Base-by-base conservation (phyloP, 208 protist species). In the Trypanosoma brucei region DNA sequence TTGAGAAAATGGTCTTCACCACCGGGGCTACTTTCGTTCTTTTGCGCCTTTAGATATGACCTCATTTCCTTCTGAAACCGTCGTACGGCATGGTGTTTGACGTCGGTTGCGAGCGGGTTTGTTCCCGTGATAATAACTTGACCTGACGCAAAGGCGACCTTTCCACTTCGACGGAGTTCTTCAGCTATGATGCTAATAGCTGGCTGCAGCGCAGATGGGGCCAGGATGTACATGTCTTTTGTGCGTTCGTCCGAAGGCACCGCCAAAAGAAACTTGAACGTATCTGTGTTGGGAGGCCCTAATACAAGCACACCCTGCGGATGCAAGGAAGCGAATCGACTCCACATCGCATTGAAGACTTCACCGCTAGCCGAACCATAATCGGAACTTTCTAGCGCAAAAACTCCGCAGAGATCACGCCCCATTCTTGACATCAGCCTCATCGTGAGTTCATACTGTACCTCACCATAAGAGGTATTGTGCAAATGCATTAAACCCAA, bases 401-500 rank as follows among this genome's bases (percentile, higher is more conserved):
- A 65, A 5, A 39, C 36, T 31, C 59, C 45, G 33, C 59, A 46
- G 3, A 65, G 13, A 1, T 55, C 13, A n/a, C 35, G 38, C 2
- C 59, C 59, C 36, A 65, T 73, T 36, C 50, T 30, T 46, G n/a
- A n/a, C 38, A 73, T 51, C 5, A 50, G 49, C 0, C 45, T 59
- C n/a, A 50, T 14, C 5, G 63, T 49, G 56, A 34, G 45, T 5
- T 50, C 53, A 37, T 63, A 56, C 39, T 66, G 38, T 31, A 8
- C 14, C 1, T 62, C 53, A 2, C 68, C 68, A 42, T 63, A 62
- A 42, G 44, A 52, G 5, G 60, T 44, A 55, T 56, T 49, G 2
- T 6, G 33, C 30, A 73, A 49, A 40, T 67, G 56, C 68, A 73
- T 73, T 40, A 67, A 67, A 44, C 66, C 78, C 3, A 88, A 48